Evolutionary conservation across 2,329 filamentous ascomycete species (phyloP).

Genomic region (Talaromyces sp.): DNA sequence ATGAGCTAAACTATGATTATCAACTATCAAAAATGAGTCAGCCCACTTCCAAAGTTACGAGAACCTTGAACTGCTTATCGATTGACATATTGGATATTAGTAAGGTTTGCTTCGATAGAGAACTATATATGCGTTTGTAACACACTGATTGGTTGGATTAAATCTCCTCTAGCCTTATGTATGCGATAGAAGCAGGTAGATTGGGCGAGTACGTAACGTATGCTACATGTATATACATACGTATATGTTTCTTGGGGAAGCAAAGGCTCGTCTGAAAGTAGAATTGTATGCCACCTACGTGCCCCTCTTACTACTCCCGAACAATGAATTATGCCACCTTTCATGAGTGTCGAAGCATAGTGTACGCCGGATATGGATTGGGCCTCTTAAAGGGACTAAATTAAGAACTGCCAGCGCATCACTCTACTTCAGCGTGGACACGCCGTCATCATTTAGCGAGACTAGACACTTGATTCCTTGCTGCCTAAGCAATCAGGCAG

Average conservation of each 20-base stretch:
- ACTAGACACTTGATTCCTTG: background rate
- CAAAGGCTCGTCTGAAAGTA: background rate
- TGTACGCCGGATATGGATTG: background rate
- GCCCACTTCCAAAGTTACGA: background rate
- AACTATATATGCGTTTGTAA: background rate
- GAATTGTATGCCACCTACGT: background rate
- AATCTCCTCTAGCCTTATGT: background rate
- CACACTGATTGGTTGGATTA: background rate
- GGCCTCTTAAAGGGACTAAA: background rate
- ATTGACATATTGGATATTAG: background rate
- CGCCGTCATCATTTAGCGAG: background rate
- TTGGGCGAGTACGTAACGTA: background rate
- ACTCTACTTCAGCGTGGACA: background rate
- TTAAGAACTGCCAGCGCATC: slow-evolving; percentile 19
- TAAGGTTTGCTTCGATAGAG: background rate
- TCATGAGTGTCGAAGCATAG: background rate
- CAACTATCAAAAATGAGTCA: background rate
- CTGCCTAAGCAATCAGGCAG: slow-evolving; percentile 10
- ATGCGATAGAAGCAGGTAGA: background rate
- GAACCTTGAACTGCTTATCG: background rate
- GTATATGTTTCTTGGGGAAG: background rate
- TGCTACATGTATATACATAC: background rate
- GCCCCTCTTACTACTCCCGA: background rate
- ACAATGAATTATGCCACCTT: background rate
- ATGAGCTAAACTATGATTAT: background rate